Conservation (phyloP, 257 asterid species). For the Nicotiana obtusifolia region DNA sequence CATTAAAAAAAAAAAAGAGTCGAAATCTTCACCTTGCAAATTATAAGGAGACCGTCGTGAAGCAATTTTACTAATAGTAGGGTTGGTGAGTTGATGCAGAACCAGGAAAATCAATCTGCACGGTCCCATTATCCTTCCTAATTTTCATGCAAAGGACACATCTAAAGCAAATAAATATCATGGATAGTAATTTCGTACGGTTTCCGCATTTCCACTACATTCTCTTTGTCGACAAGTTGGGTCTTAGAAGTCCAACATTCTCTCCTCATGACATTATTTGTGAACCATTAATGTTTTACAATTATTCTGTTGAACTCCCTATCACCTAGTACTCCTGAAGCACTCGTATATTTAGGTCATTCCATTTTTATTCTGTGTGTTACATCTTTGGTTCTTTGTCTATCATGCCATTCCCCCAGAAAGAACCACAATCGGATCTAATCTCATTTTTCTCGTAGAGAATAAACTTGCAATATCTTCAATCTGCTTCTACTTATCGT, state of each 20-base stretch:
- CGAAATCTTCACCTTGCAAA: not conserved
- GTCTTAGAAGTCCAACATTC: not conserved
- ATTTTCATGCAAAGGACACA: not conserved
- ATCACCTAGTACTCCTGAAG: not conserved
- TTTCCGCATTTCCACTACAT: not conserved
- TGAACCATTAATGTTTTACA: not conserved
- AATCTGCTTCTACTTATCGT: no score
- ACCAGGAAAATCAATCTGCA: not conserved
- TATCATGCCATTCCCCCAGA: not conserved
- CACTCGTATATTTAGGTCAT: not conserved
- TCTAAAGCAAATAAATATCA: no score
- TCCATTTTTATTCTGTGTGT: not conserved
- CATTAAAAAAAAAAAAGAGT: not conserved
- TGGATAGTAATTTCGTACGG: no score
- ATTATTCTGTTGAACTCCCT: not conserved
- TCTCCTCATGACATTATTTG: not conserved
- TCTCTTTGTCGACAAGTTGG: not conserved
- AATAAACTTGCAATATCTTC: not conserved
- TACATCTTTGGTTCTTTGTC: not conserved
- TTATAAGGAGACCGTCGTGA: no score
- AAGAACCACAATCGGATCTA: not conserved
- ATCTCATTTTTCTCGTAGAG: not conserved
- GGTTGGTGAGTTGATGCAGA: not conserved
- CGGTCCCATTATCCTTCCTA: not conserved
- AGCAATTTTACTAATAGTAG: no score